Evolutionary conservation across 176 grass and related monocot genomes (phyloP).

Genomic region (Cenchrus americanus): DNA sequence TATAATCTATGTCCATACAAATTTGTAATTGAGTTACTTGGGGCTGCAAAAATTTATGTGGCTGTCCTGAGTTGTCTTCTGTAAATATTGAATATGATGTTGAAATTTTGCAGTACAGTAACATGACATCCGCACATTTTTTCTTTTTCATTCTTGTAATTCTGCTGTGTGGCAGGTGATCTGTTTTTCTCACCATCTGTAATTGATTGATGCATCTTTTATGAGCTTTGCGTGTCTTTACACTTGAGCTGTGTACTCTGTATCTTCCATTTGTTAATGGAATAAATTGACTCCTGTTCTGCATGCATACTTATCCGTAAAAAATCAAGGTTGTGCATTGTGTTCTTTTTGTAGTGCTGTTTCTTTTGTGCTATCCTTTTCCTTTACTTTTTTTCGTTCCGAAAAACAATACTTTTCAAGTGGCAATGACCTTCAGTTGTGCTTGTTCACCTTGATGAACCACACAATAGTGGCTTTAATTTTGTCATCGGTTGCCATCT

Average conservation of each 20-base stretch:
- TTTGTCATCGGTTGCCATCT: not conserved
- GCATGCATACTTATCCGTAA: not conserved
- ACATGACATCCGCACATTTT: not conserved
- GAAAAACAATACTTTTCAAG: not conserved
- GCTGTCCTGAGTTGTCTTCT: not conserved
- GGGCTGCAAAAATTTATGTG: not conserved
- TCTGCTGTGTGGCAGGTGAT: not conserved
- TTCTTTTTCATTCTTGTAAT: not conserved
- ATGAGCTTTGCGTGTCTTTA: not conserved
- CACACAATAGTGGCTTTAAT: not conserved
- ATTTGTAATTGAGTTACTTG: not conserved
- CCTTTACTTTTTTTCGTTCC: too few relatives aligned
- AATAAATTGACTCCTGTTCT: not conserved
- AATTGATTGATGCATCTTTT: not conserved
- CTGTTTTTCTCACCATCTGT: not conserved
- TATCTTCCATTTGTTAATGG: not conserved
- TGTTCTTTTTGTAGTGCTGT: too few relatives aligned
- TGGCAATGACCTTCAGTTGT: not conserved
- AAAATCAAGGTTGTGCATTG: not conserved
- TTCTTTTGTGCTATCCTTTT: not conserved
- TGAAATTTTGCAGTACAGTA: conserved; percentile 16
- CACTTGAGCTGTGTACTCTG: not conserved
- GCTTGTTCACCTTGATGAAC: not conserved
- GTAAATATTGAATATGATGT: conserved; percentile 32
- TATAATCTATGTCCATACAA: not conserved